Conservation (phyloP, 1,284 basidiomycete genomes). For the Pyrrhoderma noxium region DNA sequence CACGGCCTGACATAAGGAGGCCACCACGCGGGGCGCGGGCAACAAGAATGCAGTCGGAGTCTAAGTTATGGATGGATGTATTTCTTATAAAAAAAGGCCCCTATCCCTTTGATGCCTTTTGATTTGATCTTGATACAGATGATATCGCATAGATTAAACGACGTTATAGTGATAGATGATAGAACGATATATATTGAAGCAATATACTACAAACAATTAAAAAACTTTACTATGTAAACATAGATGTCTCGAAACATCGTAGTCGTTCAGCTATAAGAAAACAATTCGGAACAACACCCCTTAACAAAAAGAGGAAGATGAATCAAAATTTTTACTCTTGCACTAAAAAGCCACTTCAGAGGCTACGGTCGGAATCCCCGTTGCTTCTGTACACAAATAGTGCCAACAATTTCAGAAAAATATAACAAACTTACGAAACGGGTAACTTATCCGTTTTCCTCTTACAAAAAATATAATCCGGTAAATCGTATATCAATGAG, state of each 20-base stretch:
- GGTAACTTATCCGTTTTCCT: too few relatives aligned
- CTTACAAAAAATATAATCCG: too few relatives aligned
- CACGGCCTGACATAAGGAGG: conserved; percentile 11
- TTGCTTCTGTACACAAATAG: conserved; percentile 18
- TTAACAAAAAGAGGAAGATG: conserved; percentile 15
- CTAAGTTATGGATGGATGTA: background rate
- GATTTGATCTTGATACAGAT: too few relatives aligned
- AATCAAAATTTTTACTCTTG: conserved; percentile 8
- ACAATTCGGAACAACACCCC: conserved; percentile 12
- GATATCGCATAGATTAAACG: too few relatives aligned
- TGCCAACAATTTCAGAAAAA: too few relatives aligned
- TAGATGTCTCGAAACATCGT: conserved; percentile 10
- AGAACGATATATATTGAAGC: too few relatives aligned
- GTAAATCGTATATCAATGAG: too few relatives aligned
- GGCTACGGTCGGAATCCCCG: conserved; percentile 14
- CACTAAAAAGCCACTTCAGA: conserved; percentile 19
- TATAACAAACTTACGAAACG: too few relatives aligned
- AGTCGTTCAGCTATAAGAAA: conserved; percentile 8
- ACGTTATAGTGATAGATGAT: too few relatives aligned
- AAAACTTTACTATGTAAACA: too few relatives aligned
- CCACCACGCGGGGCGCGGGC: conserved; percentile 6
- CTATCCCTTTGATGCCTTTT: background rate
- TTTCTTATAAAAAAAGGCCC: background rate
- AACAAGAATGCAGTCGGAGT: too few relatives aligned
- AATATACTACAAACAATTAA: too few relatives aligned